These are phyloP conservation scores for Backusella tuberculispora DNA, from an alignment of 192 early-diverging fungal species.

Conservation along the genomic window DNA sequence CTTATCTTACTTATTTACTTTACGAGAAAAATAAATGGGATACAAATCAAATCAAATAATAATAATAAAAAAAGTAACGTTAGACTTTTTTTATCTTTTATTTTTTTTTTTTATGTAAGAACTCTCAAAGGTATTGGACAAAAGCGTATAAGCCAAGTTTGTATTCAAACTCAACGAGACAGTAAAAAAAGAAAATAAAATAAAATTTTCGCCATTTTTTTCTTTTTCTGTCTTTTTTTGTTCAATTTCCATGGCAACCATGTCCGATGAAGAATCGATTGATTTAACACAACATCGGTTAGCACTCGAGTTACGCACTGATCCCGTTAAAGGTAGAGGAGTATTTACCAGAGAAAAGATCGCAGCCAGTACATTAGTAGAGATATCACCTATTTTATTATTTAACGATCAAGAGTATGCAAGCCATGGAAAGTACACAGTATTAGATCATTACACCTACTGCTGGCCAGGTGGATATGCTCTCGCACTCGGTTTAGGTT, in stretches of 20 bases:
- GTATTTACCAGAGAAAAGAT: slow-evolving; percentile 54
- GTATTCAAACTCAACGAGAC: too few relatives aligned
- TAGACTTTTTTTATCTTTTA: too few relatives aligned
- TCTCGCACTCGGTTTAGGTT: slow-evolving; percentile 65
- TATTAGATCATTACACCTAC: slow-evolving; percentile 70
- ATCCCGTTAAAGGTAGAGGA: slow-evolving; percentile 60
- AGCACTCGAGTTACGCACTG: slow-evolving; percentile 52
- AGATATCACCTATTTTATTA: slow-evolving; percentile 63
- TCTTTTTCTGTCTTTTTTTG: neutral
- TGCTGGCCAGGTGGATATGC: slow-evolving; percentile 62
- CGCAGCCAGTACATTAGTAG: slow-evolving; percentile 46
- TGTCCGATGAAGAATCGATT: slow-evolving; percentile 10
- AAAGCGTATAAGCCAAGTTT: too few relatives aligned
- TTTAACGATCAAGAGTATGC: slow-evolving; percentile 58
- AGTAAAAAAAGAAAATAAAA: too few relatives aligned
- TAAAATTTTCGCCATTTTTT: neutral
- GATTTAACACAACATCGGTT: slow-evolving; percentile 28
- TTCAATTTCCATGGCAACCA: neutral
- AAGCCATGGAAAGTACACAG: slow-evolving; percentile 59
- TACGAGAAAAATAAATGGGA: too few relatives aligned
- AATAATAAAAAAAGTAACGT: too few relatives aligned
- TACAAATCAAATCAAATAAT: too few relatives aligned
- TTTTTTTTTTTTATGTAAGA: too few relatives aligned
- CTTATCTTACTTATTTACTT: too few relatives aligned
- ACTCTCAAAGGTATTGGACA: too few relatives aligned